These are phyloP conservation scores for Fusarium gaditjirri DNA, from an alignment of 2,329 filamentous ascomycete genomes.

Conservation along the genomic window DNA sequence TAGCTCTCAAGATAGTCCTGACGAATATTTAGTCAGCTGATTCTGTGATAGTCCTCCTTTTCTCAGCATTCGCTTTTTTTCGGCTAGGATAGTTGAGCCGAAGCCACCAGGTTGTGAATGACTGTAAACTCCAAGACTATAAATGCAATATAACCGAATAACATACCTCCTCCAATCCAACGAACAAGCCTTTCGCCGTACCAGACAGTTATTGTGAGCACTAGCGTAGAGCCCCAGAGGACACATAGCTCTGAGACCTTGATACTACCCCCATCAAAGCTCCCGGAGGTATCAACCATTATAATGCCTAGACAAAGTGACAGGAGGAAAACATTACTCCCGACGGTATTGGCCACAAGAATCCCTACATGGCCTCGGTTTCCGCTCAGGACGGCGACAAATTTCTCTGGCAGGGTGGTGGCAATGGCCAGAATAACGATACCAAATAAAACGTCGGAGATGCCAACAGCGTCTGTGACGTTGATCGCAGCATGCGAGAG, in stretches of 20 bases:
- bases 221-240: neutral
- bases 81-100: rapidly evolving
- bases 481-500: neutral
- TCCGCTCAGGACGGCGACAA: neutral
- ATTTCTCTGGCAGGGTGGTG: neutral
- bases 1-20: too few relatives aligned
- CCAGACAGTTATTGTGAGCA: neutral
- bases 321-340: neutral
- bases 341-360: neutral
- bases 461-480: neutral
- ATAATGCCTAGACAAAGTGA: neutral
- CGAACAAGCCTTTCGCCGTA: neutral
- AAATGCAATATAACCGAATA: neutral
- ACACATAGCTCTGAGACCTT: neutral
- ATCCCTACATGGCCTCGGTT: neutral
- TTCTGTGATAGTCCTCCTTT: neutral
- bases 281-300: neutral
- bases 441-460: neutral
- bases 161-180: neutral
- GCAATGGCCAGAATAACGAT: neutral
- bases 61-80: rapidly evolving
- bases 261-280: rapidly evolving
- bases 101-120: rapidly evolving
- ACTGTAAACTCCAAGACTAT: neutral
- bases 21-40: too few relatives aligned